A percentile compares a stretch with the other conserved stretches of the same genome.
Evolutionary conservation across 1,284 basidiomycete species (phyloP).

Genomic region (Peniophora sp.): DNA sequence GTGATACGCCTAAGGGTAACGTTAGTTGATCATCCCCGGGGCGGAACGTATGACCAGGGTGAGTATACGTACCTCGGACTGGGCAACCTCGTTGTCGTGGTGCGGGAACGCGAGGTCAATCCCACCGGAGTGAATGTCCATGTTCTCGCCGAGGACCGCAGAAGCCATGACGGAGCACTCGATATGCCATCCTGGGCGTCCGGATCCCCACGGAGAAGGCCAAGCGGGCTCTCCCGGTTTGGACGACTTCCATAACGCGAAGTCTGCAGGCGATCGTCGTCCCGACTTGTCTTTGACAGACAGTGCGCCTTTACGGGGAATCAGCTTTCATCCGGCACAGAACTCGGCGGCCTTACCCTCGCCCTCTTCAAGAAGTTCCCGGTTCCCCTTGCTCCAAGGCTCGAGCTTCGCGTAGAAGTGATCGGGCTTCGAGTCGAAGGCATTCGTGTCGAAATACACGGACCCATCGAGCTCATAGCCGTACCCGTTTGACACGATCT

Average conservation of each 20-base stretch:
- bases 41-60: not conserved
- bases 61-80: slow-evolving; percentile 70
- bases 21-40: not conserved
- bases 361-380: slow-evolving; percentile 85
- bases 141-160: slow-evolving; percentile 83
- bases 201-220: slow-evolving; percentile 93
- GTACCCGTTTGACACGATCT: slow-evolving; percentile 84
- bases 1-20: slow-evolving; percentile 73
- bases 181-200: slow-evolving; percentile 99
- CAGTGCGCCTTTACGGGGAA: slow-evolving; percentile 41
- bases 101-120: slow-evolving; percentile 98
- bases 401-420: slow-evolving; percentile 93
- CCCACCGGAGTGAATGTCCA: slow-evolving; percentile 98
- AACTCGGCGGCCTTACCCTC: slow-evolving; percentile 54
- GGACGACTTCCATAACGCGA: slow-evolving; percentile 97
- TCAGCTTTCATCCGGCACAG: not conserved
- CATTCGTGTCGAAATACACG: slow-evolving; percentile 91
- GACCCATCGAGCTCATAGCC: slow-evolving; percentile 86
- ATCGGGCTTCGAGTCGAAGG: slow-evolving; percentile 73
- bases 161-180: slow-evolving; percentile 99
- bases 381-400: slow-evolving; percentile 93
- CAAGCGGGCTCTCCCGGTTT: slow-evolving; percentile 98
- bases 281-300: slow-evolving; percentile 45
- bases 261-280: slow-evolving; percentile 73
- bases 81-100: slow-evolving; percentile 98